phyloP scores from a whole-genome alignment of 2,329 filamentous ascomycete genomes.

The Botrytis pseudocinerea region DNA sequence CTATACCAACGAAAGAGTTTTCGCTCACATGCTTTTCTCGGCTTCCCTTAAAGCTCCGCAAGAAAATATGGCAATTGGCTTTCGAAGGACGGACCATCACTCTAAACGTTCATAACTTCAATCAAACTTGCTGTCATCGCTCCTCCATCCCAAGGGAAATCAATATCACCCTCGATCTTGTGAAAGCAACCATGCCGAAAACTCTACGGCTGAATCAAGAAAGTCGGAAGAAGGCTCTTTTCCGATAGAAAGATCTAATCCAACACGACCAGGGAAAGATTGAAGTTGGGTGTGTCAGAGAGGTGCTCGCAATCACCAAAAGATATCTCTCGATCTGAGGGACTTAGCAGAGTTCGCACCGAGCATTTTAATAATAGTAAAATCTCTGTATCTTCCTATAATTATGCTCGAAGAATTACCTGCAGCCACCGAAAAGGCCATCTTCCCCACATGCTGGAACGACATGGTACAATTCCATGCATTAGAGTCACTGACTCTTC shows the following conservation, averaged over 20 bases:
- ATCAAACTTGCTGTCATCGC: background rate
- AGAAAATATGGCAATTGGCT: background rate
- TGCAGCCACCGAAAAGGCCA: background rate
- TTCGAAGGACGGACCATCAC: background rate
- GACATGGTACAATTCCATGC: background rate
- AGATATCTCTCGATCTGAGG: background rate
- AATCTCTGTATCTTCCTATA: background rate
- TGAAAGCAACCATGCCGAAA: background rate
- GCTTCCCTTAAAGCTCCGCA: background rate
- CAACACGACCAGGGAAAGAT: background rate
- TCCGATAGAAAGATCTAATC: background rate
- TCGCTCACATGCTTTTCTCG: background rate
- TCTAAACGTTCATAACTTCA: background rate
- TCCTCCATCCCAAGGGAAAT: background rate
- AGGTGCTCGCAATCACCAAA: background rate
- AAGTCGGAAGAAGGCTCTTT: background rate
- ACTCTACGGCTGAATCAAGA: background rate
- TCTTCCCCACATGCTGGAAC: background rate
- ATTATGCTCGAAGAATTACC: background rate
- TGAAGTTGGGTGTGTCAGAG: background rate
- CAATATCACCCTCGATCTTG: background rate
- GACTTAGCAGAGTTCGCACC: background rate
- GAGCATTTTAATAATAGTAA: background rate
- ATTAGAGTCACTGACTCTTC: background rate
- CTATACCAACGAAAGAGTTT: background rate